These are phyloP conservation scores for Porodaedalea pini DNA, from an alignment of 1,284 basidiomycete genomes.

Conservation along the genomic window DNA sequence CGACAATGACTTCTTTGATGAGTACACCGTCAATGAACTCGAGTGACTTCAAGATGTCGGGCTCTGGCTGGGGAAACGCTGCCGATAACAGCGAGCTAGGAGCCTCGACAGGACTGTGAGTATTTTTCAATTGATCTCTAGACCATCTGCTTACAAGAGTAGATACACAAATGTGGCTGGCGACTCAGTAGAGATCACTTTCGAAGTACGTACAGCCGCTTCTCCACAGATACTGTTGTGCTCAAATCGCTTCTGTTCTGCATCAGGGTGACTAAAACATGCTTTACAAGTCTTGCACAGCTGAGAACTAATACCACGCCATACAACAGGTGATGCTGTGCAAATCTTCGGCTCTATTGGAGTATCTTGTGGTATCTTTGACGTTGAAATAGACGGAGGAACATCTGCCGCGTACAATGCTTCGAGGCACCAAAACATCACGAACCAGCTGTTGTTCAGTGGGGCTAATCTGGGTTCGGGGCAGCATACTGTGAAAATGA, in stretches of 20 bases:
- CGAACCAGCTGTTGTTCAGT: slow-evolving; percentile 38
- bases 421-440: slow-evolving; percentile 30
- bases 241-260: background rate
- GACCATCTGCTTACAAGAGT: background rate
- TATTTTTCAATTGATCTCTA: background rate
- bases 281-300: slow-evolving; percentile 23
- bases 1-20: background rate
- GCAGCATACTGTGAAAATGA: slow-evolving; percentile 13
- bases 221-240: background rate
- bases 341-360: slow-evolving; percentile 40
- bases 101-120: slow-evolving; percentile 10
- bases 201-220: slow-evolving; percentile 10
- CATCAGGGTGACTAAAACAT: slow-evolving; percentile 18
- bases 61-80: slow-evolving; percentile 11
- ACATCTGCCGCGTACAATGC: slow-evolving; percentile 30
- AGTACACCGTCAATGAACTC: background rate
- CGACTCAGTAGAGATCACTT: slow-evolving; percentile 6
- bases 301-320: background rate
- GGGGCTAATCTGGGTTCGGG: slow-evolving; percentile 31
- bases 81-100: background rate
- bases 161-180: slow-evolving; percentile 14
- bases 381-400: slow-evolving; percentile 35
- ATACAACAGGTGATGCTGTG: slow-evolving; percentile 34
- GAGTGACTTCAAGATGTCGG: slow-evolving; percentile 2
- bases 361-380: slow-evolving; percentile 34